Evolutionary conservation across 306 rosid species (phyloP).

Genomic region (Ceratonia siliqua): DNA sequence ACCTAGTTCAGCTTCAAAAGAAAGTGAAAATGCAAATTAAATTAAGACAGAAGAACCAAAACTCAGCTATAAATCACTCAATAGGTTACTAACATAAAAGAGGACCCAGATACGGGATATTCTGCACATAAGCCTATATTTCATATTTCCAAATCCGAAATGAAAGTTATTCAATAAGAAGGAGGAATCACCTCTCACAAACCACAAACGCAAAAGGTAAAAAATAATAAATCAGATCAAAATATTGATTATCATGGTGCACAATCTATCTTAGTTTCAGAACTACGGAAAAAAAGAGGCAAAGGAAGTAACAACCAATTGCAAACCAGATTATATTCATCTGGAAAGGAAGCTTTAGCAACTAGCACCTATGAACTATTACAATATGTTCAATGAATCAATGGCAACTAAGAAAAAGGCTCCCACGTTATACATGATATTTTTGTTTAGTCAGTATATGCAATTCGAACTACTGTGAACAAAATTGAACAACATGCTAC

Average conservation of each 20-base stretch:
- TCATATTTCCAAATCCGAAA: slow-evolving; percentile 10
- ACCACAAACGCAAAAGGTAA: neutral
- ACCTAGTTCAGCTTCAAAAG: slow-evolving; percentile 24
- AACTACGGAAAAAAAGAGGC: neutral
- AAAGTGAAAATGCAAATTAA: neutral
- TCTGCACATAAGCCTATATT: slow-evolving; percentile 13
- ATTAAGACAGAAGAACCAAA: slow-evolving; percentile 13
- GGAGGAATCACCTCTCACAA: neutral
- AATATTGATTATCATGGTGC: neutral
- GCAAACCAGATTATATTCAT: neutral
- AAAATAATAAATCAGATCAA: neutral
- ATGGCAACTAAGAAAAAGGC: slow-evolving; percentile 15
- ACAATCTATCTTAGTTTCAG: neutral
- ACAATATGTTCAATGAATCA: neutral
- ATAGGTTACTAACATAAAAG: slow-evolving; percentile 8
- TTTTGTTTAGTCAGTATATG: neutral
- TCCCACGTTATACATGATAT: neutral
- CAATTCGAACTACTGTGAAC: neutral
- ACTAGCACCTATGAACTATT: neutral
- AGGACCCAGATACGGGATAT: neutral
- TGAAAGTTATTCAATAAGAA: neutral
- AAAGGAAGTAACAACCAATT: neutral
- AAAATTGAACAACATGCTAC: neutral
- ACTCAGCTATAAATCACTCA: neutral
- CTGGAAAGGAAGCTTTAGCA: slow-evolving; percentile 10